Base-by-base conservation (phyloP, 805 yeast species). In the Metahyphopichia silvanorum region DNA sequence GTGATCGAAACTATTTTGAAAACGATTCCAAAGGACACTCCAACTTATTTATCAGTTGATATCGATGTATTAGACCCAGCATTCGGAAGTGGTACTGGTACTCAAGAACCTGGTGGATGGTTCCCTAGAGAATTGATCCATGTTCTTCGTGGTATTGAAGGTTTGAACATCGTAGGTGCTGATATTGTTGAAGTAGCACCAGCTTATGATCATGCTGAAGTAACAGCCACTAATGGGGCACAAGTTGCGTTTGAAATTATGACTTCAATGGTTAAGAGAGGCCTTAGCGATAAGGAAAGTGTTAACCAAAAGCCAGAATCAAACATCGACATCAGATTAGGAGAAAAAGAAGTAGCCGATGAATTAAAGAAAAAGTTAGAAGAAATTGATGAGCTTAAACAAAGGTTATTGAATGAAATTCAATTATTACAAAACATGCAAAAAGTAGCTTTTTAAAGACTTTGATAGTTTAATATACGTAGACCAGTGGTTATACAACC, bases 41-140 rank as follows among this genome's bases (percentile, higher is more conserved):
- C 93, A 8, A 84, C 84, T 0, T 86, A 82, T 47, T 62, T 86
- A 25, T 78, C 86, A 14, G 82, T 86, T n/a, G 95, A 85, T 53
- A 79, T 84, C 28, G 86, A 75, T 47, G 74, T 72, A 12, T 58
- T 75, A 40, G 80, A 75, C 48, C 79, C 80, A 6, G 80, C 74
- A 1, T 71, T 71, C 44, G 74, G 76, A 12, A 69, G 75, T 31
- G 80, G 79, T 3, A 75, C 80, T 1, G 80, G 80, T 5, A 74
- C 80, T 10, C 76, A 70, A 37, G 80, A 75, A 51, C 72, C 79
- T 1, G 80, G 80, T 26, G 80, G 80, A 40, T 64, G 76, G 64
- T 53, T 74, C 32, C 79, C 80, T 8, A 58, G 80, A 33, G 80
- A 75, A 45, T 62, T 74, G 32, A 55, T 75, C 27, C 63, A 71